Evolutionary conservation across 2,329 filamentous ascomycete species (phyloP).

Genomic region (Talaromyces amestolkiae): DNA sequence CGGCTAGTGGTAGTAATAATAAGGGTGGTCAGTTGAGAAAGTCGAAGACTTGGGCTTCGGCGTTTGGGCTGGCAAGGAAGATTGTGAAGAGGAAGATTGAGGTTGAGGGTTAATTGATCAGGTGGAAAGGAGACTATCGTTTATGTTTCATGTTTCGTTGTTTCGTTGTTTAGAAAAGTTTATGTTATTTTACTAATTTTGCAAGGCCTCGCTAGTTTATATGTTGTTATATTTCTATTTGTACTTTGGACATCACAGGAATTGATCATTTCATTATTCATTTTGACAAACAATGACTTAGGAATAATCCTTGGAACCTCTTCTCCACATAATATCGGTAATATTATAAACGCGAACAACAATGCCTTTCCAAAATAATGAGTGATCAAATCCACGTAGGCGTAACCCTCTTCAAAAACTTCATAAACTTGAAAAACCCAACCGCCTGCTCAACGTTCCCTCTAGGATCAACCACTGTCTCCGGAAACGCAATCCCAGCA

Average conservation of each 20-base stretch:
- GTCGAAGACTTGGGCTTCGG: slow-evolving; percentile 19
- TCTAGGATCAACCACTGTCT: slow-evolving; percentile 58
- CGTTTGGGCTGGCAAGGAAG: slow-evolving; percentile 16
- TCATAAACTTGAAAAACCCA: slow-evolving; percentile 66
- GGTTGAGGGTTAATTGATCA: background rate
- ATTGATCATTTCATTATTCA: background rate
- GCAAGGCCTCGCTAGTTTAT: background rate
- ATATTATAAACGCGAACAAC: background rate
- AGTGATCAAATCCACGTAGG: slow-evolving; percentile 46
- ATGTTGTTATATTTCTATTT: background rate
- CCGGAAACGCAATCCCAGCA: slow-evolving; percentile 63
- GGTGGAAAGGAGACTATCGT: background rate
- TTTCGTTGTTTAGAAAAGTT: background rate
- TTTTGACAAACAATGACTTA: background rate
- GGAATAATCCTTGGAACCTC: background rate
- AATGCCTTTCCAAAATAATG: too few relatives aligned
- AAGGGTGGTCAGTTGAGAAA: slow-evolving; percentile 9
- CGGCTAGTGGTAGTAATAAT: background rate
- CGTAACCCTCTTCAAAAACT: slow-evolving; percentile 55
- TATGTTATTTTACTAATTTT: background rate
- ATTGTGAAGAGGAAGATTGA: slow-evolving; percentile 20
- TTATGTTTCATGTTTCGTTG: background rate
- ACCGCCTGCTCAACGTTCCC: slow-evolving; percentile 63
- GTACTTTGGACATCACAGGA: background rate
- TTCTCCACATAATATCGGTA: background rate